phyloP scores from a whole-genome alignment of 305 asterid genomes.

The Fraxinus sp. region DNA sequence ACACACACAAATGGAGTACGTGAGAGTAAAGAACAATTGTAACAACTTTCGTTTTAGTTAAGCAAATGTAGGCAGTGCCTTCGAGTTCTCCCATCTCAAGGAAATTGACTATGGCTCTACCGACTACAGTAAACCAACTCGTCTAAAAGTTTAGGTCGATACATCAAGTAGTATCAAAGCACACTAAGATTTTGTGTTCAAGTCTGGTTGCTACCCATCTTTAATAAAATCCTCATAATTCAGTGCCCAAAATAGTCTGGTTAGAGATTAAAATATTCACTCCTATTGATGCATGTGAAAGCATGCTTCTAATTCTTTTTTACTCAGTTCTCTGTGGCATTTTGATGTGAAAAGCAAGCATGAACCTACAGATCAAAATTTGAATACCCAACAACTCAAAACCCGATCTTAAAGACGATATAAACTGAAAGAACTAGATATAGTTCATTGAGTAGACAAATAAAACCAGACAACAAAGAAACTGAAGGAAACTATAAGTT shows the following conservation, averaged over 20 bases:
- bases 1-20: neutral
- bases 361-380: neutral
- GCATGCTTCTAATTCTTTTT: neutral
- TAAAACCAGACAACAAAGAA: neutral
- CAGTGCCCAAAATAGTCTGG: neutral
- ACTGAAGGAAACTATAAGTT: neutral
- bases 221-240: neutral
- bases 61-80: neutral
- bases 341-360: neutral
- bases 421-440: neutral
- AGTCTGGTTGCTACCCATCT: neutral
- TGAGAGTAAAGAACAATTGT: neutral
- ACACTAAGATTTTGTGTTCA: neutral
- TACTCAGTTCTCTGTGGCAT: neutral
- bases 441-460: neutral
- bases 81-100: neutral
- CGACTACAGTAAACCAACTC: neutral
- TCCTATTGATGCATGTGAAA: neutral
- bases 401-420: neutral
- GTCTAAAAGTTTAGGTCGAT: neutral
- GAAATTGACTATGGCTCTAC: neutral
- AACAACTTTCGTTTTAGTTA: neutral
- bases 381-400: neutral
- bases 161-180: neutral
- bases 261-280: neutral